Base-by-base conservation (phyloP, 2,329 filamentous ascomycete genomes). In the Penicillium sp. region DNA sequence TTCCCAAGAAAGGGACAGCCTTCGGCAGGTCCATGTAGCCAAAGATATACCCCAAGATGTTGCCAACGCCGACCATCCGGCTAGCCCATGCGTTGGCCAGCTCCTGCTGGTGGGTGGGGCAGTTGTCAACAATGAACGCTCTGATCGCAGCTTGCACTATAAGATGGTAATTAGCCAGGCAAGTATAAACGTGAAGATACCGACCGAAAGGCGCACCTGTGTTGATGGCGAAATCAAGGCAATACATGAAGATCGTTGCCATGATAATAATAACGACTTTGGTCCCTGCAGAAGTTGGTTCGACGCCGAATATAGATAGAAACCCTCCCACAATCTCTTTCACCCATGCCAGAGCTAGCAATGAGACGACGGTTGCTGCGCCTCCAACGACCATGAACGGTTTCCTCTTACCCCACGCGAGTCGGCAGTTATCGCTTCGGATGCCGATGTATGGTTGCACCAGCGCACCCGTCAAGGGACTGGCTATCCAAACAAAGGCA, bases 161-260 rank as follows among this genome's bases (percentile, higher is more conserved):
- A 60, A 6, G 15, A 47, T 15, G 2, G 3, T 58, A 45, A 49
- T 57, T 57, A 52, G 56, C 16, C n/a, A 21, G 37, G 21, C 12
- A 25, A 15, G 3, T 9, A 25, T 39, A 21, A 13, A 31, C 15
- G 3, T 10, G 12, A 16, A 34, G n/a, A 27, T 34, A 21, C 3
- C 8, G 3, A 21, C 3, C 8, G 3, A n/a, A 13, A 10, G 9
- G 49, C 56, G 73, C 76, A 89, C 86, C 87, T 54, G 92, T 94
- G 74, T 97, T 97, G 77, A 97, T 94, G 65, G 92, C 86, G 72
- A 97, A 94, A 72, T 97, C 93, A 48, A 97, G 82, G 47, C 94
- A 80, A 73, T 96, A 97, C 65, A 97, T 89, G 76, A 91, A 88
- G 31, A 91, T 69, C 6, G 96, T 91, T 8, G 93, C 93, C 54